Conservation (phyloP, 495 filamentous ascomycete genomes). For the Collariella sp. region DNA sequence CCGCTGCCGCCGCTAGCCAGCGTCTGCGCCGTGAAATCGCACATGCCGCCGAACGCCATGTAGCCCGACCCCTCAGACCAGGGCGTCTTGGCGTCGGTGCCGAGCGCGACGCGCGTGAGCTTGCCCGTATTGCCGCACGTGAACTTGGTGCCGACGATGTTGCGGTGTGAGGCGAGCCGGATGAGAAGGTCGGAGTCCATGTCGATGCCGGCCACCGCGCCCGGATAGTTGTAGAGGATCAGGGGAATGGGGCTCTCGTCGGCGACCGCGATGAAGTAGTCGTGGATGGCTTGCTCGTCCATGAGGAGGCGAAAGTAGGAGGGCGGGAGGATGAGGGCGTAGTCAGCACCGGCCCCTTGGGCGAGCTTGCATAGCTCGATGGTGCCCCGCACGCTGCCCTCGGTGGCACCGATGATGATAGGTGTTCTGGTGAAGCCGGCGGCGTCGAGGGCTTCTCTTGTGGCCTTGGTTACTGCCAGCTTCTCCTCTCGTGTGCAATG, state of each 20-base stretch:
- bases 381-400: constrained; percentile 69
- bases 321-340: constrained; percentile 67
- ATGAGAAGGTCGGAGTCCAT: constrained; percentile 87
- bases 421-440: constrained; percentile 68
- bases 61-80: constrained; percentile 58
- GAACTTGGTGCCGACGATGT: constrained; percentile 84
- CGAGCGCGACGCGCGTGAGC: constrained; percentile 72
- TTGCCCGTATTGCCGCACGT: constrained; percentile 88
- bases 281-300: constrained; percentile 66
- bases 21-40: constrained; percentile 80
- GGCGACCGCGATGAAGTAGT: constrained; percentile 69
- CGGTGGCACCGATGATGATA: constrained; percentile 73
- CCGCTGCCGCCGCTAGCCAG: constrained; percentile 70
- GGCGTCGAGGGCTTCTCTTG: constrained; percentile 71
- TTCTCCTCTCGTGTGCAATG: constrained; percentile 72
- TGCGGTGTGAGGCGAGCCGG: constrained; percentile 68
- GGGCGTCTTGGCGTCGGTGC: constrained; percentile 63
- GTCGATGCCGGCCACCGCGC: constrained; percentile 83
- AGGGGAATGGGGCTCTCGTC: constrained; percentile 66
- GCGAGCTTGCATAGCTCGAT: constrained; percentile 64
- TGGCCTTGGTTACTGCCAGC: constrained; percentile 64
- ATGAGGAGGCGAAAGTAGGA: constrained; percentile 76
- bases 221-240: constrained; percentile 88
- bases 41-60: constrained; percentile 83
- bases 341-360: constrained; percentile 65